These are phyloP conservation scores for Iris pallida DNA, from an alignment of 116 monocot genomes.

Conservation along the genomic window DNA sequence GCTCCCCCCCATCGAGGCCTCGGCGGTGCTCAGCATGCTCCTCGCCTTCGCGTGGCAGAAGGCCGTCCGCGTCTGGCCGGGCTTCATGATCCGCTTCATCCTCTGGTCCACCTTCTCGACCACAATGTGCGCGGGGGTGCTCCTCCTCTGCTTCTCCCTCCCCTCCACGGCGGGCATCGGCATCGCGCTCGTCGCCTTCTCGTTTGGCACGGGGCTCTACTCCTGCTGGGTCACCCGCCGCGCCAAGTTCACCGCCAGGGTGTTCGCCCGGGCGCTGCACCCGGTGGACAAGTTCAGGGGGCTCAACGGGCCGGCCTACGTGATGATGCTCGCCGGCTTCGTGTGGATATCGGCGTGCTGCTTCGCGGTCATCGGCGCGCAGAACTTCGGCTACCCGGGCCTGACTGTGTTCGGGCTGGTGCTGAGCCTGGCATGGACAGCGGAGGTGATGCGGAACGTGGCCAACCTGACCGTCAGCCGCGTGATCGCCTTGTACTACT, in stretches of 20 bases:
- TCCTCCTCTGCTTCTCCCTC: constrained; percentile 75
- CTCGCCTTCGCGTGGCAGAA: constrained; percentile 87
- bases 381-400: constrained; percentile 67
- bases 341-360: constrained; percentile 85
- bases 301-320: constrained; percentile 76
- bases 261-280: constrained; percentile 41
- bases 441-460: constrained; percentile 96
- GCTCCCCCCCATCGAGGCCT: constrained; percentile 73
- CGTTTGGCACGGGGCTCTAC: constrained; percentile 68
- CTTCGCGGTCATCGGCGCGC: constrained; percentile 84
- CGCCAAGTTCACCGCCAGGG: constrained; percentile 51
- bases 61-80: constrained; percentile 55
- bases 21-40: constrained; percentile 54
- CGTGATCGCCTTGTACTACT: constrained; percentile 81
- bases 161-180: constrained; percentile 54
- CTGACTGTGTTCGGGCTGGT: constrained; percentile 62
- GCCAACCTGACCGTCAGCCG: constrained; percentile 83
- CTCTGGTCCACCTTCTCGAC: constrained; percentile 68
- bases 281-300: constrained; percentile 55
- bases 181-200: constrained; percentile 54
- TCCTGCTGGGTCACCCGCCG: constrained; percentile 79
- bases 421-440: constrained; percentile 83
- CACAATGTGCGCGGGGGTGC: constrained; percentile 64
- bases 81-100: constrained; percentile 53
- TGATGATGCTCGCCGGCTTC: constrained; percentile 65